Conservation (phyloP, 2,329 filamentous ascomycete genomes). For the Pyrenophora seminiperda region DNA sequence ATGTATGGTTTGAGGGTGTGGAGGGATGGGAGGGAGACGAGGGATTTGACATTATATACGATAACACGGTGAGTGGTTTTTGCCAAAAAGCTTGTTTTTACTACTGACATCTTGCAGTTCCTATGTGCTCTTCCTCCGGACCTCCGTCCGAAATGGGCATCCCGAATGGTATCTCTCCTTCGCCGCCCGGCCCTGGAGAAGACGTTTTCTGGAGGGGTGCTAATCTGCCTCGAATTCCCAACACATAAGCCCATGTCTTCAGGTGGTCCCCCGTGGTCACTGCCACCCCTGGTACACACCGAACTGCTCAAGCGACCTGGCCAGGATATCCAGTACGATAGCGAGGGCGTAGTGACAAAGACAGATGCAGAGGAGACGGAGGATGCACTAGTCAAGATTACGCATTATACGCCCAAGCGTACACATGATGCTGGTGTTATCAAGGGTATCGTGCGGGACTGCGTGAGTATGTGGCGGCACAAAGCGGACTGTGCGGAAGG, state of each 20-base stretch:
- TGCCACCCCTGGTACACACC: slow-evolving; percentile 71
- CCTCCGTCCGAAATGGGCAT: slow-evolving; percentile 63
- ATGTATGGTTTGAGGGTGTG: slow-evolving; percentile 59
- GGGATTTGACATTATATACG: slow-evolving; percentile 70
- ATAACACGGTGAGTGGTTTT: slow-evolving; percentile 60
- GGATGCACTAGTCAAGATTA: slow-evolving; percentile 52
- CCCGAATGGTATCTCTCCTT: slow-evolving; percentile 60
- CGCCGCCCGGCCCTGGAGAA: slow-evolving; percentile 35
- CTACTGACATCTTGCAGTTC: slow-evolving; percentile 52
- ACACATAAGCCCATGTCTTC: slow-evolving; percentile 69
- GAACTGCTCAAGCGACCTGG: slow-evolving; percentile 74
- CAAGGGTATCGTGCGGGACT: slow-evolving; percentile 57
- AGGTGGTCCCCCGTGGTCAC: slow-evolving; percentile 74
- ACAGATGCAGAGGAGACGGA: slow-evolving; percentile 53
- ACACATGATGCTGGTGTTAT: slow-evolving; percentile 58
- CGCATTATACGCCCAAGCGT: slow-evolving; percentile 61
- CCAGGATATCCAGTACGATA: slow-evolving; percentile 66
- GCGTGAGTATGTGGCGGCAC: slow-evolving; percentile 56
- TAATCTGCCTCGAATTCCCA: slow-evolving; percentile 78
- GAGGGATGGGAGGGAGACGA: slow-evolving; percentile 32
- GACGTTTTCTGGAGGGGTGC: slow-evolving; percentile 48
- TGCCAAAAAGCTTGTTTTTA: neutral
- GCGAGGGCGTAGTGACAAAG: slow-evolving; percentile 56
- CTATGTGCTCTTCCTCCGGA: slow-evolving; percentile 63
- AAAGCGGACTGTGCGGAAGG: slow-evolving; percentile 19